phyloP scores from a whole-genome alignment of 2,329 filamentous ascomycete species.

The Epichloe brachyelytri region DNA sequence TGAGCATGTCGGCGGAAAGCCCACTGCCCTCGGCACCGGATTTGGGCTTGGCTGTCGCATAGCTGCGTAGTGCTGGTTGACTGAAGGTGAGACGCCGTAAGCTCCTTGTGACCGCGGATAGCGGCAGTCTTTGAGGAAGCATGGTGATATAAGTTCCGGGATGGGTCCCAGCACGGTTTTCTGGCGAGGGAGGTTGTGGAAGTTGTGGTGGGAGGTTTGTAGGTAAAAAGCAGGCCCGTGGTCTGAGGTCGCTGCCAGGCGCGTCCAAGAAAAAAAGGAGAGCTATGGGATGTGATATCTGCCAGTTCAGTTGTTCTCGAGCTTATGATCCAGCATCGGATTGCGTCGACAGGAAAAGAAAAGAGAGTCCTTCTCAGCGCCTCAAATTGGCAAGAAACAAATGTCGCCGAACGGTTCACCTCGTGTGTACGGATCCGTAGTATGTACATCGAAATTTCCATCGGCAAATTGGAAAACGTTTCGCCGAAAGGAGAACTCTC shows the following conservation, averaged over 20 bases:
- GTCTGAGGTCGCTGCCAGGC: neutral
- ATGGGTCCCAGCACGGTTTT: neutral
- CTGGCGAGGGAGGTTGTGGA: neutral
- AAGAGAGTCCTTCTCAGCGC: neutral
- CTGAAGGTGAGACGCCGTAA: slow-evolving; percentile 16
- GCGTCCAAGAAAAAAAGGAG: neutral
- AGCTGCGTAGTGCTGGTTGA: slow-evolving; percentile 16
- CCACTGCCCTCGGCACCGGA: slow-evolving; percentile 8
- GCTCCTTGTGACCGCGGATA: slow-evolving; percentile 17
- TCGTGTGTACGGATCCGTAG: neutral
- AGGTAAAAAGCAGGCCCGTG: neutral
- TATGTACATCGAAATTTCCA: slow-evolving; percentile 12
- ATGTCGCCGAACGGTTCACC: neutral
- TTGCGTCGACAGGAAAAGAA: neutral
- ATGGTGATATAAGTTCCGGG: slow-evolving; percentile 10
- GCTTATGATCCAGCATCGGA: neutral
- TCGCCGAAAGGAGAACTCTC: slow-evolving; percentile 8
- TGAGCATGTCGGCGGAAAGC: slow-evolving; percentile 11
- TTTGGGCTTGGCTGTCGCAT: slow-evolving; percentile 17
- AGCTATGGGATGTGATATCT: neutral
- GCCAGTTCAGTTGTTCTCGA: neutral
- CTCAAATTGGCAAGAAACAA: neutral
- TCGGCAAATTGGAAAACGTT: slow-evolving; percentile 14
- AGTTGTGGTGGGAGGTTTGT: neutral
- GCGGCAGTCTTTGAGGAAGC: slow-evolving; percentile 18